Evolutionary conservation across 129 eudicot species (phyloP).

Genomic region (Heracleum sosnowskyi): DNA sequence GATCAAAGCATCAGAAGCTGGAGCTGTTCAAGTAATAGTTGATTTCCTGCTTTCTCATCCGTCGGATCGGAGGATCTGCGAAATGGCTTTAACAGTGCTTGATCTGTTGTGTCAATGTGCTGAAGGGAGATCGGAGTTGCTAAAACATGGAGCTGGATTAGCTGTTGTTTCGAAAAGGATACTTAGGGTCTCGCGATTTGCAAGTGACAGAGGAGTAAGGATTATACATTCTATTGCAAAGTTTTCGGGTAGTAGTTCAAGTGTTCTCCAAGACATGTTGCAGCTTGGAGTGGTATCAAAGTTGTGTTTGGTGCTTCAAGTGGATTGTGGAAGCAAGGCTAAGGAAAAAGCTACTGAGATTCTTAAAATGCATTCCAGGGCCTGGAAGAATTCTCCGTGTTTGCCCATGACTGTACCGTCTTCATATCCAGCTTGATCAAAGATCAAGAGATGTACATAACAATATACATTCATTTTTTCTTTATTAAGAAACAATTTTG

Average conservation of each 20-base stretch:
- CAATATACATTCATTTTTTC: background rate
- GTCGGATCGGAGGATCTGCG: conserved; percentile 17
- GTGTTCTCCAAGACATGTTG: conserved; percentile 40
- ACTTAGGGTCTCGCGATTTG: conserved; percentile 31
- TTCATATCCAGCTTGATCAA: conserved; percentile 23
- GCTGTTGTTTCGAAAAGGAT: conserved; percentile 42
- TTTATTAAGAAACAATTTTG: background rate
- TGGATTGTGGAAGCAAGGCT: conserved; percentile 33
- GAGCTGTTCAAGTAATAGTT: conserved; percentile 20
- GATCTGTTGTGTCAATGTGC: conserved; percentile 39
- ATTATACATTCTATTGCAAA: conserved; percentile 24
- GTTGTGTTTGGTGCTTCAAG: conserved; percentile 41
- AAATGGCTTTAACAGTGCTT: conserved; percentile 28
- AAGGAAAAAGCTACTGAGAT: conserved; percentile 42
- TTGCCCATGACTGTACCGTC: conserved; percentile 12
- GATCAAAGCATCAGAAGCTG: conserved; percentile 30
- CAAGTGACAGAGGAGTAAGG: conserved; percentile 37
- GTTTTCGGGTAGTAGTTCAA: conserved; percentile 18
- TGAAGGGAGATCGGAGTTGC: conserved; percentile 39
- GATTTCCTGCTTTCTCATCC: conserved; percentile 24
- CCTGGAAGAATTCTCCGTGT: conserved; percentile 38
- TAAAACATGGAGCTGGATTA: conserved; percentile 38
- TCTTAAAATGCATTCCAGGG: conserved; percentile 32
- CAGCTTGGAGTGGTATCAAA: conserved; percentile 39
- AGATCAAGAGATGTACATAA: background rate